Evolutionary conservation across 805 yeast genomes (phyloP).

Genomic region (Kodamaea jinghongensis): DNA sequence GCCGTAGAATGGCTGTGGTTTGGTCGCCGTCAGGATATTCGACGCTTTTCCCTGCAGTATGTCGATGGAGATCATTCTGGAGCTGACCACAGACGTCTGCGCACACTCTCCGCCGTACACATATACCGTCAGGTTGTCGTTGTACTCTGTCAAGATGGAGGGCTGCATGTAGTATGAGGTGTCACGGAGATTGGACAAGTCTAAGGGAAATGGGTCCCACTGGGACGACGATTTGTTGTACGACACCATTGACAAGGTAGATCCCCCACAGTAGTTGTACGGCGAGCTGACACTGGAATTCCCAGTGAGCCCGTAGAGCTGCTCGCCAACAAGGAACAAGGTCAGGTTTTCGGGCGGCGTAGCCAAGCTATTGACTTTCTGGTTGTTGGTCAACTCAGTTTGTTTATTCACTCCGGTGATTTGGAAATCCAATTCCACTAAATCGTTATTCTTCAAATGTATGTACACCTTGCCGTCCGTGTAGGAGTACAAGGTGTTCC

Average conservation of each 20-base stretch:
- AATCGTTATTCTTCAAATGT: conserved; percentile 35
- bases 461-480: conserved; percentile 33
- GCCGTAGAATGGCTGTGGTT: conserved; percentile 56
- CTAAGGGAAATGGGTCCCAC: conserved; percentile 22
- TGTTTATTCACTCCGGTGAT: conserved; percentile 26
- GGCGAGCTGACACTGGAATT: conserved; percentile 1
- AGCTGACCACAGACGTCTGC: conserved; percentile 26
- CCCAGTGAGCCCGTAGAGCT: conserved; percentile 29
- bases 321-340: conserved; percentile 26
- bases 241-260: conserved; percentile 21
- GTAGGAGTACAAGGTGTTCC: conserved; percentile 38
- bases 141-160: conserved; percentile 41
- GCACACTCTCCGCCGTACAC: conserved; percentile 52
- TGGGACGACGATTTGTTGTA: conserved; percentile 16
- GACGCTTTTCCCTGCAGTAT: conserved; percentile 29
- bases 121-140: conserved; percentile 38
- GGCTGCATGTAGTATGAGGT: conserved; percentile 33
- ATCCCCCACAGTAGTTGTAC: conserved; percentile 27
- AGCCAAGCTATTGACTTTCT: conserved; percentile 19
- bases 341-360: conserved; percentile 34
- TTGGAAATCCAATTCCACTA: conserved; percentile 35
- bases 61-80: conserved; percentile 46
- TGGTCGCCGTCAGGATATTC: conserved; percentile 46
- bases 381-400: conserved; percentile 21
- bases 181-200: conserved; percentile 25